Evolutionary conservation across 768 basidiomycete species (phyloP), one percentile per base, ranked within the genome.

Genomic region (Mycena indigotica): DNA sequence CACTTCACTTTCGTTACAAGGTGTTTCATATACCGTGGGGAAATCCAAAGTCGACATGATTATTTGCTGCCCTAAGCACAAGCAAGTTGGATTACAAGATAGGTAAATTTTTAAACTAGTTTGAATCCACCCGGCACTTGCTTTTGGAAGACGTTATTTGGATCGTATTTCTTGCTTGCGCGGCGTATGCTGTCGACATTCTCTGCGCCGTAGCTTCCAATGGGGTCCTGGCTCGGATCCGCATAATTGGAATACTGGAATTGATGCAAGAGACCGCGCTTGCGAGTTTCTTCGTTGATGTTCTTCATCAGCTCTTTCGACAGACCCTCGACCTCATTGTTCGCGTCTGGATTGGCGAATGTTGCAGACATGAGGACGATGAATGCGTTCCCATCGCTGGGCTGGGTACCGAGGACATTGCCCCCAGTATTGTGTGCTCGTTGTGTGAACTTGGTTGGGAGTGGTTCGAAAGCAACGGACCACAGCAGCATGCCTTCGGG

Each of bases 171-270:
- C 8, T 25, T 5, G 23, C 46, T 50, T 24, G 49, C 38, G n/a
- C 16, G 6, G 8, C 35, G 50, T 8, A 50, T 16, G 16, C 24
- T 19, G 6, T 49, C 4, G 6, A 50, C 25, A 38, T 49, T 50
- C 15, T 25, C 48, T 39, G 25, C 24, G 5, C 53, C 53, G 40
- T 28, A 56, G 28, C 49, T 51, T 6, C 28, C 15, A 17, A 51
- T 28, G 12, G 29, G 23, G 40, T 56, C 46, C 48, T 56, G 55
- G 28, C 38, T 44, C 17, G 46, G 24, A 29, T 35, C 16, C 8
- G 46, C 45, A 35, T 56, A 56, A 30, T 56, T 56, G 5, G 49
- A 21, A 26, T 56, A 56, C n/a, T 51, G 46, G 28, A 28, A 56
- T 13, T 10, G 4, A 50, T 19, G 23, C 25, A 19, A 13, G 12